Percentiles rank a stretch among this genome's conserved stretches.
phyloP scores from a whole-genome alignment of 1,284 basidiomycete species.

The Hemileia vastatrix region DNA sequence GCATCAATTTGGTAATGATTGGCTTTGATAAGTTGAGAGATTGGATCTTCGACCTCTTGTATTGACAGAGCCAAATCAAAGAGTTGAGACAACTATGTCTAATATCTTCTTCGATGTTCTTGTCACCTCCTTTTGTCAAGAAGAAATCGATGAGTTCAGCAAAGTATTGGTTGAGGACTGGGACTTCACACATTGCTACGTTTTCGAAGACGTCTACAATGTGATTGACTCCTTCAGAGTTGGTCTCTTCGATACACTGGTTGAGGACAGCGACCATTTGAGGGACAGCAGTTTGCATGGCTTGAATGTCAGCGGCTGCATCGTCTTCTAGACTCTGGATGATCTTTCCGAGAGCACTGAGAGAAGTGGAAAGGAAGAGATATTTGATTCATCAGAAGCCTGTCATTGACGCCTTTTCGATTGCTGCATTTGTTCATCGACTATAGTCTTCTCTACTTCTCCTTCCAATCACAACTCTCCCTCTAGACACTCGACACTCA shows the following conservation, averaged over 20 bases:
- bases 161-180: constrained; percentile 78
- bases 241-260: constrained; percentile 67
- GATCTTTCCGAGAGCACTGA: constrained; percentile 80
- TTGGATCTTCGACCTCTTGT: constrained; percentile 94
- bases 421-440: no score
- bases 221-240: constrained; percentile 74
- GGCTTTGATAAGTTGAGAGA: constrained; percentile 69
- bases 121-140: constrained; percentile 71
- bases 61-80: constrained; percentile 92
- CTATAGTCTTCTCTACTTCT: neutral
- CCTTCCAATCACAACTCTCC: neutral
- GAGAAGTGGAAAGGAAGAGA: neutral
- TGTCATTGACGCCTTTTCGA: no score
- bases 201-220: constrained; percentile 94
- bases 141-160: constrained; percentile 82
- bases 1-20: constrained; percentile 84
- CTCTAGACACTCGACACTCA: neutral
- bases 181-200: no score
- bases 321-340: constrained; percentile 83
- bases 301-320: constrained; percentile 67
- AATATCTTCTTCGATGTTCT: constrained; percentile 64
- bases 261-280: constrained; percentile 82
- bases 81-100: constrained; percentile 86
- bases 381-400: neutral
- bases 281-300: constrained; percentile 80